These are phyloP conservation scores for Mycena kentingensis DNA, from an alignment of 768 basidiomycete species.

Conservation along the genomic window DNA sequence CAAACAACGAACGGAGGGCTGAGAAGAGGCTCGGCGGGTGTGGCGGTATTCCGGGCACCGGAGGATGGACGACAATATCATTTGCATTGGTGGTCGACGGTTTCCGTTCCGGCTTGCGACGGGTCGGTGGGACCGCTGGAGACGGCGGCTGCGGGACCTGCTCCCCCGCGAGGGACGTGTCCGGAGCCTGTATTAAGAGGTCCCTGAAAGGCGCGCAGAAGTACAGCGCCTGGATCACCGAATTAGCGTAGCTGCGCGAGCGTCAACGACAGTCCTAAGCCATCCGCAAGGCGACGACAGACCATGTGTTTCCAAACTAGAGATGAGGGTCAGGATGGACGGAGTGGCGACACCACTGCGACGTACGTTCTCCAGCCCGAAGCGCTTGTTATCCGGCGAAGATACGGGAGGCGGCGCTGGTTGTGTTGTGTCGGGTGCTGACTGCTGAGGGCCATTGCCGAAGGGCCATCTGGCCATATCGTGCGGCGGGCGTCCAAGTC, in stretches of 20 bases:
- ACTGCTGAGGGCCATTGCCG: slow-evolving; percentile 24
- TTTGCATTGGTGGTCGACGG: slow-evolving; percentile 30
- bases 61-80: slow-evolving; percentile 13
- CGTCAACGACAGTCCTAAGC: slow-evolving; percentile 23
- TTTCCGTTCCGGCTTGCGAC: slow-evolving; percentile 63
- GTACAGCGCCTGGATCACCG: slow-evolving; percentile 96
- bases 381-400: slow-evolving; percentile 79
- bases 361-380: slow-evolving; percentile 96
- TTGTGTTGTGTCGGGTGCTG: slow-evolving; percentile 26
- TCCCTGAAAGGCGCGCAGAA: slow-evolving; percentile 93
- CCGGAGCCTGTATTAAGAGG: slow-evolving; percentile 73
- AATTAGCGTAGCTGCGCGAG: slow-evolving; percentile 86
- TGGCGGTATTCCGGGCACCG: slow-evolving; percentile 44
- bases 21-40: slow-evolving; percentile 81
- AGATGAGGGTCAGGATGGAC: slow-evolving; percentile 13
- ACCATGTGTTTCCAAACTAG: slow-evolving; percentile 98
- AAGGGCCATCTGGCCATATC: slow-evolving; percentile 41
- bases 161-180: slow-evolving; percentile 47
- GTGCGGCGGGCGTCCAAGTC: slow-evolving; percentile 13
- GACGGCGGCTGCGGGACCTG: slow-evolving; percentile 27
- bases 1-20: slow-evolving; percentile 90
- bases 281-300: slow-evolving; percentile 24
- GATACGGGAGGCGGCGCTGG: slow-evolving; percentile 37
- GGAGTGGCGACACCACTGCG: background rate
- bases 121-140: slow-evolving; percentile 34